Conservation (phyloP, 2,329 filamentous ascomycete species). For the Scortechinia acanthostroma region DNA sequence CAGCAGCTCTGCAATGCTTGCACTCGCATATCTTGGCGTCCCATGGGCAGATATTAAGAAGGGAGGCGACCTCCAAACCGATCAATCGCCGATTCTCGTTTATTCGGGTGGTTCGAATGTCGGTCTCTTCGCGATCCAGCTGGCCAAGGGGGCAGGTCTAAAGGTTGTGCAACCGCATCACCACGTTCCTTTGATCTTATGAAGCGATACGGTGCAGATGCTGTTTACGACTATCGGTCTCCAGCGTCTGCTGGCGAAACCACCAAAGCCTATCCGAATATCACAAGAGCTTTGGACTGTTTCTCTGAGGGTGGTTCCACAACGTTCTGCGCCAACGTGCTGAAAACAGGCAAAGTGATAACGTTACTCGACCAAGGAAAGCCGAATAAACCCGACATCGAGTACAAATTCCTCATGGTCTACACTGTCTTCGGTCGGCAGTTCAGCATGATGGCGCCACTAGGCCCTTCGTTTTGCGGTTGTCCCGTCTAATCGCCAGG, state of each 20-base stretch:
- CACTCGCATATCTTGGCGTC: not conserved
- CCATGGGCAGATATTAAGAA: not conserved
- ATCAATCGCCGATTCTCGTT: not conserved
- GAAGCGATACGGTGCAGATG: slow-evolving; percentile 33
- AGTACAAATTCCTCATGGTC: not conserved
- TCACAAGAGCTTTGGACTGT: not conserved
- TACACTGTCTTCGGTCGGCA: not conserved
- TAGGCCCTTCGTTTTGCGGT: not conserved
- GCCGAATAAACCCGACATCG: not conserved
- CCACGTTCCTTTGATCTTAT: slow-evolving; percentile 37
- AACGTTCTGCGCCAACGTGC: not conserved
- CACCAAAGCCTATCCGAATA: not conserved
- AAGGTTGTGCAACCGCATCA: slow-evolving; percentile 34
- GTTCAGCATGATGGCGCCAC: not conserved
- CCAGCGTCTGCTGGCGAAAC: slow-evolving; percentile 34
- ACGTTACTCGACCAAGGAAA: not conserved
- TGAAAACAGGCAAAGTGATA: not conserved
- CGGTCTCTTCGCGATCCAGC: not conserved
- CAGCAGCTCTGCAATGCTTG: not conserved
- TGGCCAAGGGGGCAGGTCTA: slow-evolving; percentile 8
- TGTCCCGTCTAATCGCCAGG: not conserved
- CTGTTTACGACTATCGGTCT: slow-evolving; percentile 39
- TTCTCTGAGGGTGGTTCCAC: not conserved
- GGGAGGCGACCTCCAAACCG: not conserved
- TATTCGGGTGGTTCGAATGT: not conserved